Base-by-base conservation (phyloP, 768 basidiomycete species). In the Boletellus sp. region DNA sequence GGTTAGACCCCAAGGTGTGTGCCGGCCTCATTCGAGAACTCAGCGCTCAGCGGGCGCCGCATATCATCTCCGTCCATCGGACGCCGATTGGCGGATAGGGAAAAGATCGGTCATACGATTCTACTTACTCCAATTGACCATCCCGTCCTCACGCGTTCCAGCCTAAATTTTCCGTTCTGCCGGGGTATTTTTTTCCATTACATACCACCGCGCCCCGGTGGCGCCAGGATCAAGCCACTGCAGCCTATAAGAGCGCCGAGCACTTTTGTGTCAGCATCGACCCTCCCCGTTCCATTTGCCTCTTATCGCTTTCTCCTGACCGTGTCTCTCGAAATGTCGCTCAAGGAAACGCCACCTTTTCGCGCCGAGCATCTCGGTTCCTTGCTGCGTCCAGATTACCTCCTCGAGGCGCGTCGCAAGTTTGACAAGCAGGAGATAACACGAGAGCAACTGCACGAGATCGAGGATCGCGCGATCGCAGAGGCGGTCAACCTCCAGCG, bases 301-400 rank as follows among this genome's bases (percentile, higher is more conserved):
- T 19, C 31, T 12, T 7, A n/a, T 26, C 11, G 22, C 12, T 40
- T 6, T n/a, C 28, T 17, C n/a, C n/a, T n/a, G n/a, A n/a, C n/a
- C n/a, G n/a, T n/a, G n/a, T n/a, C 31, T 40, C 37, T 37, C 7
- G 49, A 24, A 6, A 65, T 66, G 61, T 13, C 45, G 1, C 22
- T 48, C 12, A 66, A 58, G 41, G 60, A 66, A 33, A 50, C 39
- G n/a, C 75, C 75, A 5, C 75, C 75, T 23, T 74, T 74, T 62
- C 70, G 74, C 28, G 73, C 75, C 9, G 75, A 76, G 44, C 75
- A 76, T 54, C 50, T 75, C 8, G 75, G 75, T 32, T 76, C 74
- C 7, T 61, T 77, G 33, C 74, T 74, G 48, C 70, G 75, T 9
- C 75, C 75, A 17, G 51, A 57, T 6, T 57, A 65, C 47, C 70